Evolutionary conservation across 176 grass and related monocot genomes (phyloP).

Genomic region (Oryza glumipatula): DNA sequence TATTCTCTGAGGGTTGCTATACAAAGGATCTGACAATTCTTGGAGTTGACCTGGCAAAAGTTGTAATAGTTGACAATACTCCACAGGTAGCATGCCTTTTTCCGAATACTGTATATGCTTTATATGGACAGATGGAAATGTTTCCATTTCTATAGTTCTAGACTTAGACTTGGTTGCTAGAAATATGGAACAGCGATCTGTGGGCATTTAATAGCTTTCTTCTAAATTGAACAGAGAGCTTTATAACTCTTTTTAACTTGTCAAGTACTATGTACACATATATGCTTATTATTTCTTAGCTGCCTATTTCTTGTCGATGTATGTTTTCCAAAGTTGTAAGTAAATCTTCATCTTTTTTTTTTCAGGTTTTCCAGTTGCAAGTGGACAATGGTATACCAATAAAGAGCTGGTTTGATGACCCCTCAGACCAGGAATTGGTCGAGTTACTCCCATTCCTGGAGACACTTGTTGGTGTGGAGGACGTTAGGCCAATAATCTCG

Average conservation of each 20-base stretch:
- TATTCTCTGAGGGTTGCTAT: constrained; percentile 91
- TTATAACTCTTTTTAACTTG: background rate
- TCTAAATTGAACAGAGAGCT: constrained; percentile 8
- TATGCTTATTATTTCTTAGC: background rate
- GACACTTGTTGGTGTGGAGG: constrained; percentile 69
- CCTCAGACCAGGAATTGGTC: constrained; percentile 73
- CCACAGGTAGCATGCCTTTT: constrained; percentile 72
- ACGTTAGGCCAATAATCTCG: constrained; percentile 86
- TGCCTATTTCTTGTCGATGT: background rate
- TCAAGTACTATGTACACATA: background rate
- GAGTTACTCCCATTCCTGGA: constrained; percentile 88
- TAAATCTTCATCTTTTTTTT: constrained; percentile 2
- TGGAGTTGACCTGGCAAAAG: constrained; percentile 81
- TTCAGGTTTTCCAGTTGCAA: constrained; percentile 94
- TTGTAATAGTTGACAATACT: constrained; percentile 94
- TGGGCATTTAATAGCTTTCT: background rate
- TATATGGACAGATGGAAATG: constrained; percentile 6
- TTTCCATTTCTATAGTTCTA: constrained; percentile 9
- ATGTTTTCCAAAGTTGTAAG: background rate
- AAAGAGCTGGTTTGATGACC: constrained; percentile 96
- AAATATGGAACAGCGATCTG: background rate
- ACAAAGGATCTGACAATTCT: constrained; percentile 92
- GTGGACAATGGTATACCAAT: constrained; percentile 98
- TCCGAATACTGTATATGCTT: constrained; percentile 17
- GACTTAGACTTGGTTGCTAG: background rate